These are phyloP conservation scores for Tuber magnatum DNA, from an alignment of 495 filamentous ascomycete genomes.

Conservation along the genomic window DNA sequence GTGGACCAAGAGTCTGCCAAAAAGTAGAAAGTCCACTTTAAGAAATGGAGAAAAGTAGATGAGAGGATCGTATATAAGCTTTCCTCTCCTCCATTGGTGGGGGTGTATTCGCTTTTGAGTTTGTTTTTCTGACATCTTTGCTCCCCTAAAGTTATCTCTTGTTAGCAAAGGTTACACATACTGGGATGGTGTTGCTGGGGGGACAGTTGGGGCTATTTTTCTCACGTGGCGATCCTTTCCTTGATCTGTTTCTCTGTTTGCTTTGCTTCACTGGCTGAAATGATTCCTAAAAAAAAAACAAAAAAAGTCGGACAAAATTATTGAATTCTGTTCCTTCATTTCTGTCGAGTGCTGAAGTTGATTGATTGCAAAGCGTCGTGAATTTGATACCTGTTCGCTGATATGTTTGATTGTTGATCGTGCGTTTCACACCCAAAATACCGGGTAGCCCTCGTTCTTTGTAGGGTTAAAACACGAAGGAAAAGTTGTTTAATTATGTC, in stretches of 20 bases:
- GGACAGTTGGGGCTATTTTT: background rate
- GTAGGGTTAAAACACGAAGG: background rate
- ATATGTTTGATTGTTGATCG: background rate
- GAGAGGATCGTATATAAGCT: background rate
- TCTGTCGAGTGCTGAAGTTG: background rate
- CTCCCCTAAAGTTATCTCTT: background rate
- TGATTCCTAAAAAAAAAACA: background rate
- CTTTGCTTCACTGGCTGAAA: background rate
- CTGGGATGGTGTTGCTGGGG: background rate
- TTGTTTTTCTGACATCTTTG: background rate
- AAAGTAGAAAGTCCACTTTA: background rate
- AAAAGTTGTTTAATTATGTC: background rate
- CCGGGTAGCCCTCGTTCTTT: background rate
- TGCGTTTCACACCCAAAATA: background rate
- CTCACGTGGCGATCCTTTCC: background rate
- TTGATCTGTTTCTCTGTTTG: background rate
- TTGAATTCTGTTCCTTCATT: background rate
- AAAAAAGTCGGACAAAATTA: background rate
- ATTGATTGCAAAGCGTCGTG: background rate
- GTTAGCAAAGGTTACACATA: background rate
- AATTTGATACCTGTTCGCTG: background rate
- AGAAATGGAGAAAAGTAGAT: background rate
- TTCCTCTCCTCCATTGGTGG: background rate
- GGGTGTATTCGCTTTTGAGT: background rate
- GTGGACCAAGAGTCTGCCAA: background rate